Evolutionary conservation across 2,329 filamentous ascomycete species (phyloP), one percentile per base, ranked within the genome.

Genomic region (Huntiella moniliformis): DNA sequence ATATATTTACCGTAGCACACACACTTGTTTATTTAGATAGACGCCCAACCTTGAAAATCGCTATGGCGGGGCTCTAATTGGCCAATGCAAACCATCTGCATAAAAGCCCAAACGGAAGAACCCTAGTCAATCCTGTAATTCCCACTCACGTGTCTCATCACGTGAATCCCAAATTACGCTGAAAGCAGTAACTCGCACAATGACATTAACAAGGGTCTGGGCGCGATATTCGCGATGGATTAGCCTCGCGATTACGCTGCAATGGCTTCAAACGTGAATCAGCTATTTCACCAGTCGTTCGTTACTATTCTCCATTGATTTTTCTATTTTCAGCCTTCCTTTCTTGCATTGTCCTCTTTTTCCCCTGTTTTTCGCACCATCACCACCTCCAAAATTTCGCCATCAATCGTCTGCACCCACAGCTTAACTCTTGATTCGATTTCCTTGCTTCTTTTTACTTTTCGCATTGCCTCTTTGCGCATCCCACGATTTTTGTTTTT

Each of bases 201-300:
- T 17, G 22, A 28, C 22, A 28, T 28, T 28, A 28, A 10, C 22
- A 28, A 28, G 22, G 22, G 22, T 18, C 38, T 33, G 15, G 42
- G 46, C 46, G 46, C 46, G 46, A 44, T 32, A 40, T 33, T 48
- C 46, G 37, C 42, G 46, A 48, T 48, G 45, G 46, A 48, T 48
- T 42, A 48, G 46, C 46, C 46, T 48, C 46, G 46, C 46, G 42
- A 45, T 48, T 33, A 28, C 13, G 31, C 38, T 34, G 34, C 31
- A 34, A 33, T 42, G 33, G 35, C 43, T 45, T 45, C 36, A 38
- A 34, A 45, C 35, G 6, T 33, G 37, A 38, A 45, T 39, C 43
- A 45, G 35, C 35, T 38, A 45, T 42, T 42, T 42, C 31, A 42
- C n/a, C 22, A 18, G 40, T 15, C 40, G 16, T 16, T 33, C 15